Evolutionary conservation across 768 basidiomycete genomes (phyloP).

Genomic region (Hygrophorus russula): DNA sequence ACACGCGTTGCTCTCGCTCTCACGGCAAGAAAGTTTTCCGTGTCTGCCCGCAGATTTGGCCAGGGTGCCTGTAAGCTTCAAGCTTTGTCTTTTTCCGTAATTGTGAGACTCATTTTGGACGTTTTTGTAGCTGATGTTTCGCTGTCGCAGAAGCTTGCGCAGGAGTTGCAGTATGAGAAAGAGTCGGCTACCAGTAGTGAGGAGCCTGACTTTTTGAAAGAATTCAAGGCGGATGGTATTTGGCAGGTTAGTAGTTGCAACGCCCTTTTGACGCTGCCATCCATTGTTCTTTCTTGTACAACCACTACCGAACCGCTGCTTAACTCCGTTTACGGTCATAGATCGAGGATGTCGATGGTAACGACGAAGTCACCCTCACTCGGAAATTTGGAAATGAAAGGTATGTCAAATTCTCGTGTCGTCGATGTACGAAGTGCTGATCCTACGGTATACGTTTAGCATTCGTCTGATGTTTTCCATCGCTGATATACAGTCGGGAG

Average conservation of each 20-base stretch:
- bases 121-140: constrained; percentile 52
- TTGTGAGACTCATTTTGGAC: constrained; percentile 9
- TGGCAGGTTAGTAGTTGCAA: constrained; percentile 54
- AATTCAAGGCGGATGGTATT: constrained; percentile 59
- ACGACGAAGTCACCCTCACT: constrained; percentile 74
- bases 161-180: constrained; percentile 82
- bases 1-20: constrained; percentile 18
- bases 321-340: constrained; percentile 16
- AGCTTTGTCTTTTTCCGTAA: not conserved
- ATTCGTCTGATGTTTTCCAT: constrained; percentile 90
- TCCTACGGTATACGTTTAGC: constrained; percentile 25
- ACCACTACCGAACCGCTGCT: too few species aligned
- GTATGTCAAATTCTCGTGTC: constrained; percentile 33
- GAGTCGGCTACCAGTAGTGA: constrained; percentile 30
- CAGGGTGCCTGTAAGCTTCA: constrained; percentile 33
- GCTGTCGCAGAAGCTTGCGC: constrained; percentile 61
- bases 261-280: too few species aligned
- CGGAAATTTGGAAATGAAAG: constrained; percentile 85
- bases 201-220: constrained; percentile 65
- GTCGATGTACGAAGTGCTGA: constrained; percentile 3
- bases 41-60: constrained; percentile 29
- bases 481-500: constrained; percentile 63
- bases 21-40: constrained; percentile 30
- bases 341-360: constrained; percentile 60
- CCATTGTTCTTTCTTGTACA: not conserved